These are phyloP conservation scores for Ophiorrhiza pumila DNA, from an alignment of 257 asterid species.

Conservation along the genomic window DNA sequence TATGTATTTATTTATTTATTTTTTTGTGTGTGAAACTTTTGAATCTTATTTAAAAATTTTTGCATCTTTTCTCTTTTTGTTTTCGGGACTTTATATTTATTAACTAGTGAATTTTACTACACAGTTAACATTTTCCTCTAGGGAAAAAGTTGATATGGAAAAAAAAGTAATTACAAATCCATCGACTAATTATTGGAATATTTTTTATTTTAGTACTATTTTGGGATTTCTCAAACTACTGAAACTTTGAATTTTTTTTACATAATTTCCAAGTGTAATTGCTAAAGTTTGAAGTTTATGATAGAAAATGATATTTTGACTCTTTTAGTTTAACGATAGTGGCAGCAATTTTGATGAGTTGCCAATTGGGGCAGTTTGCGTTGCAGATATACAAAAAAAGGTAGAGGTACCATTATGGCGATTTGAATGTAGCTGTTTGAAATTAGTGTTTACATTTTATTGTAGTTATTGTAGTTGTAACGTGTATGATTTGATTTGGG, in stretches of 20 bases:
- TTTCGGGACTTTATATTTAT: neutral
- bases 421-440: neutral
- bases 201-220: neutral
- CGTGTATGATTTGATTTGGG: slow-evolving; percentile 10
- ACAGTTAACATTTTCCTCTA: neutral
- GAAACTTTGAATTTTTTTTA: neutral
- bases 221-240: neutral
- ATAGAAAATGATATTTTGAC: too few species aligned
- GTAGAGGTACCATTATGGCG: slow-evolving; percentile 76
- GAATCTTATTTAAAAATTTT: neutral
- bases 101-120: too few species aligned
- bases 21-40: neutral
- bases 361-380: slow-evolving; percentile 81
- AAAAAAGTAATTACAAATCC: too few species aligned
- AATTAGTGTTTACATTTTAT: slow-evolving; percentile 5
- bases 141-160: neutral
- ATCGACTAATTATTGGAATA: neutral
- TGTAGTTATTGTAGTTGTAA: slow-evolving; percentile 15
- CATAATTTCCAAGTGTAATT: neutral
- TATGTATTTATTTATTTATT: neutral
- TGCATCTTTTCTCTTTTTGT: neutral
- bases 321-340: slow-evolving; percentile 5
- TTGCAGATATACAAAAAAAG: slow-evolving; percentile 87
- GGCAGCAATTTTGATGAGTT: slow-evolving; percentile 72
- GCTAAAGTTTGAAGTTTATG: neutral